These are phyloP conservation scores for Pseudogymnoascus sp. DNA, from an alignment of 2,329 filamentous ascomycete species.

Conservation along the genomic window DNA sequence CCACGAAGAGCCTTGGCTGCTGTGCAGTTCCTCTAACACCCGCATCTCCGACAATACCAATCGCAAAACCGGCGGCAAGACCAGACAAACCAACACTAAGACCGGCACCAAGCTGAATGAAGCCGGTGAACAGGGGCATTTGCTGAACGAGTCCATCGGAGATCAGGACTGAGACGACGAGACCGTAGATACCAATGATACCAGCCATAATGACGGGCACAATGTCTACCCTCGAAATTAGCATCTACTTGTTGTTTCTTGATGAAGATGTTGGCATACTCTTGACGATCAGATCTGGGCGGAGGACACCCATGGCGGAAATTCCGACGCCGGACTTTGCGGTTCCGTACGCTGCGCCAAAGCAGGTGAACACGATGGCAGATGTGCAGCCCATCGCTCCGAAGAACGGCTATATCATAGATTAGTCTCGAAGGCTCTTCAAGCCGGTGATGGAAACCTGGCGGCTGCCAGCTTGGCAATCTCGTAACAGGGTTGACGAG, in stretches of 20 bases:
- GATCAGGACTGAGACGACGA: constrained; percentile 81
- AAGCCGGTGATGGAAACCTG: constrained; percentile 9
- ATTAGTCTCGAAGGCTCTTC: constrained; percentile 12
- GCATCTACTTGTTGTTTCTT: neutral
- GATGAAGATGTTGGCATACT: constrained; percentile 54
- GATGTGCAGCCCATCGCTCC: constrained; percentile 94
- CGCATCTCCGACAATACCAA: constrained; percentile 81
- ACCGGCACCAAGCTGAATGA: constrained; percentile 80
- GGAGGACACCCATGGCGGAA: constrained; percentile 93
- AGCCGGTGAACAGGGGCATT: constrained; percentile 69
- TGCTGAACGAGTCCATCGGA: constrained; percentile 69
- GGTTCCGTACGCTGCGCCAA: constrained; percentile 95
- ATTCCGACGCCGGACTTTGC: constrained; percentile 99
- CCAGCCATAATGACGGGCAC: constrained; percentile 99
- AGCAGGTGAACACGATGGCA: constrained; percentile 93
- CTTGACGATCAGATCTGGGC: constrained; percentile 98
- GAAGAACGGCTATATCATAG: constrained; percentile 66
- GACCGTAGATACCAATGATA: constrained; percentile 99
- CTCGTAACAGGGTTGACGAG: neutral
- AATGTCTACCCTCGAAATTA: constrained; percentile 59
- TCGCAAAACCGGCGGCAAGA: constrained; percentile 78
- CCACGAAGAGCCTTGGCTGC: constrained; percentile 61
- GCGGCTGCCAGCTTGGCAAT: constrained; percentile 10
- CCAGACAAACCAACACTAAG: constrained; percentile 74
- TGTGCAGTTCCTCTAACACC: constrained; percentile 78